Conservation (phyloP, 208 protist genomes). For the Acanthamoeba royreba region DNA sequence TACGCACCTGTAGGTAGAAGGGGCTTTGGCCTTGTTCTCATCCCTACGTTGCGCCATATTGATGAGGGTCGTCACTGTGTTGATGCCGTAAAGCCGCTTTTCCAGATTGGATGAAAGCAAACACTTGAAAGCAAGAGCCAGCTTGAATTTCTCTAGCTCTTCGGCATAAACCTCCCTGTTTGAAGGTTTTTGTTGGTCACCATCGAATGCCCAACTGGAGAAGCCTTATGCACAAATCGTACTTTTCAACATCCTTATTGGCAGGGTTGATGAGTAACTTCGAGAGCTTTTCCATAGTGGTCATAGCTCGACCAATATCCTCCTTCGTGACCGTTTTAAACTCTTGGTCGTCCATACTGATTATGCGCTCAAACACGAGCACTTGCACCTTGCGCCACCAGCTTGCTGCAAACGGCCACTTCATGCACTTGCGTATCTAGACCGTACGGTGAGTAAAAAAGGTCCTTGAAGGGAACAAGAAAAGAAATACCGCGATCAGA, state of each 20-base stretch:
- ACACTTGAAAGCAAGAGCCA: conserved; percentile 1
- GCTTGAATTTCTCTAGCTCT: conserved; percentile 35
- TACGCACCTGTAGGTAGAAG: not conserved
- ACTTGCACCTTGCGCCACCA: not conserved
- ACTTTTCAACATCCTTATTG: not conserved
- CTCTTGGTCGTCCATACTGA: not conserved
- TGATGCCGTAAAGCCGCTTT: conserved; percentile 15
- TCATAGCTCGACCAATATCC: not conserved
- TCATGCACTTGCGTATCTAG: not conserved
- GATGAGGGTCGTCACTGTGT: conserved; percentile 8
- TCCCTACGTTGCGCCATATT: conserved; percentile 10
- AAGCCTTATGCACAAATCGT: not conserved
- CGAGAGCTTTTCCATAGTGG: not conserved
- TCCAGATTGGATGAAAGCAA: not conserved
- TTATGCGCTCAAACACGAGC: not conserved
- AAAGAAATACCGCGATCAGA: not conserved
- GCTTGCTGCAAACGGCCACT: not conserved
- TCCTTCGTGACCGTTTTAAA: conserved; percentile 23
- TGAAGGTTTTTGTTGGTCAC: not conserved
- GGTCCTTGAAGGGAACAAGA: not conserved
- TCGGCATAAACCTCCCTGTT: not conserved
- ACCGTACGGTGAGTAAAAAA: not conserved
- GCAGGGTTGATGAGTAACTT: not conserved
- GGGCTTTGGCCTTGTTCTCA: not conserved
- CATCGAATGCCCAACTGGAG: not conserved